phyloP scores from a whole-genome alignment of 2,329 filamentous ascomycete genomes.

The Boeremia exigua region DNA sequence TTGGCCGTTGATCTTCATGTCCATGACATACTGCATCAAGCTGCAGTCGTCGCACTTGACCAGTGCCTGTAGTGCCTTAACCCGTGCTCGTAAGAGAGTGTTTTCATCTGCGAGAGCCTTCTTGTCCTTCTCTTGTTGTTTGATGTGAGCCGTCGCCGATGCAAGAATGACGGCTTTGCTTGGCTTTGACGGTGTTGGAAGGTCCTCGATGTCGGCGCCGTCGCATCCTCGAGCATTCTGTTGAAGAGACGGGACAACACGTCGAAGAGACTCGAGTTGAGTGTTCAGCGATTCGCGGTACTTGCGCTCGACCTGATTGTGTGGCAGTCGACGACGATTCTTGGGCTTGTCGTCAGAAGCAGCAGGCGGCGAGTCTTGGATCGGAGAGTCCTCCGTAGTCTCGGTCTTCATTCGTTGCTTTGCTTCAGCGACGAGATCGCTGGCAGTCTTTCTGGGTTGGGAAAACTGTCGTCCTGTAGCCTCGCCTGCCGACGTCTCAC shows the following conservation, averaged over 20 bases:
- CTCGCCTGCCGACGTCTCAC: constrained; percentile 36
- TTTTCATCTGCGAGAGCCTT: constrained; percentile 49
- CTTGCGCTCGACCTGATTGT: constrained; percentile 56
- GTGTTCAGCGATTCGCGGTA: constrained; percentile 56
- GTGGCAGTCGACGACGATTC: constrained; percentile 45
- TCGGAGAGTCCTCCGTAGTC: constrained; percentile 35
- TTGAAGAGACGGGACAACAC: constrained; percentile 50
- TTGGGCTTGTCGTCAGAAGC: constrained; percentile 41
- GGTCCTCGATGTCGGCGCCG: constrained; percentile 52
- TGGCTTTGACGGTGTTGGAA: constrained; percentile 50
- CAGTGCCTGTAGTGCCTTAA: constrained; percentile 53
- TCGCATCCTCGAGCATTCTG: constrained; percentile 45
- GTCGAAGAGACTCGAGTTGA: constrained; percentile 51
- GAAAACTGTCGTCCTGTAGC: constrained; percentile 39
- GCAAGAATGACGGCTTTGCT: constrained; percentile 56
- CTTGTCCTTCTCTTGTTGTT: constrained; percentile 53
- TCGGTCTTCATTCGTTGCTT: constrained; percentile 41
- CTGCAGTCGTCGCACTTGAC: constrained; percentile 56
- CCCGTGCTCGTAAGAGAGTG: constrained; percentile 44
- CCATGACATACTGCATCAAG: constrained; percentile 52
- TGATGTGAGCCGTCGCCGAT: constrained; percentile 55
- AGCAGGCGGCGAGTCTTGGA: constrained; percentile 31
- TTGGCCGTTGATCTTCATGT: constrained; percentile 49
- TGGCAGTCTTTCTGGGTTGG: constrained; percentile 23
- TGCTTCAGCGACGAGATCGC: constrained; percentile 24